Percentiles rank a stretch among this genome's conserved stretches.
These are phyloP conservation scores for Coniochaeta sp. DNA, from an alignment of 2,329 filamentous ascomycete species.

Conservation along the genomic window DNA sequence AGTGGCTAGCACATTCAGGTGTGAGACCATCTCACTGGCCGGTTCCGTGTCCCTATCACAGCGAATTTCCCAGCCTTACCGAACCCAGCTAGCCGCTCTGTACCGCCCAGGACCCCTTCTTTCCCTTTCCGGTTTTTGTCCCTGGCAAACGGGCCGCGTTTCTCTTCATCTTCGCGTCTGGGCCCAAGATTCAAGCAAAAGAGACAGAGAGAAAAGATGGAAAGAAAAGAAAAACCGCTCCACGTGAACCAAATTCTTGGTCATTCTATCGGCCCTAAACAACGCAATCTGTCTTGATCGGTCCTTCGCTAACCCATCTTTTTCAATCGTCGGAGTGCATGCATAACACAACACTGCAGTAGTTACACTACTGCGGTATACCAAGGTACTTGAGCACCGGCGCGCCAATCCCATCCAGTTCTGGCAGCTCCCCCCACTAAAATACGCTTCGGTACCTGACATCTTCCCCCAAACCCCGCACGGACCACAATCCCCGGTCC, in stretches of 20 bases:
- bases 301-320: background rate
- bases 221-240: background rate
- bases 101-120: too few relatives aligned
- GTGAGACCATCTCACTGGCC: background rate
- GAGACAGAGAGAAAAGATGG: too few relatives aligned
- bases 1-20: background rate
- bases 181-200: too few relatives aligned
- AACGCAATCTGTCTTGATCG: background rate
- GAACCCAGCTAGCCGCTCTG: background rate
- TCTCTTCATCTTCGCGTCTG: background rate
- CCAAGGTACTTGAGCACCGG: too few relatives aligned
- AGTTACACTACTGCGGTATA: too few relatives aligned
- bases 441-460: background rate
- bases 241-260: background rate
- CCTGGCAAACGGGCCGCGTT: background rate
- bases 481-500: background rate
- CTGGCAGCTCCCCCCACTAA: too few relatives aligned
- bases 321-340: background rate
- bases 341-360: too few relatives aligned
- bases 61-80: background rate
- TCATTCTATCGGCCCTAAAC: background rate
- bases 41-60: background rate
- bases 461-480: too few relatives aligned
- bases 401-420: too few relatives aligned
- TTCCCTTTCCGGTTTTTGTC: background rate